Percentiles rank a stretch among this genome's conserved stretches.
Conservation (phyloP, 305 asterid genomes). For the Rubia tinctorum region DNA sequence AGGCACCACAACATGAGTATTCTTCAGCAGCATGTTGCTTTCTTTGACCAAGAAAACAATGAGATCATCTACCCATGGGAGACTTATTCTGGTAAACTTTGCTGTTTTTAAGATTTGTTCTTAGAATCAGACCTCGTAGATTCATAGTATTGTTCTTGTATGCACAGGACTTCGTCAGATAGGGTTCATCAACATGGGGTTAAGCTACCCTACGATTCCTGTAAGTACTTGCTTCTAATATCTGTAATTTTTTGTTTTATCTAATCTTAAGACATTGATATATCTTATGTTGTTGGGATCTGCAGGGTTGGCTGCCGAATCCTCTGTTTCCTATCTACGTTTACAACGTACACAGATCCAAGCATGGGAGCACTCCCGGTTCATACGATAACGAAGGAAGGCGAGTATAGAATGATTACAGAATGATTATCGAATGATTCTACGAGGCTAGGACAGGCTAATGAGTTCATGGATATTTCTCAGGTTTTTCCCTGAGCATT, state of each 20-base stretch:
- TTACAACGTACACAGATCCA: conserved; percentile 60
- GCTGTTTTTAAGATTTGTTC: neutral
- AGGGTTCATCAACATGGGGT: conserved; percentile 53
- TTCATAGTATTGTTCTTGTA: neutral
- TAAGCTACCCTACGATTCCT: conserved; percentile 69
- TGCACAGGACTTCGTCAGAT: conserved; percentile 51
- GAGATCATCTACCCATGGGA: conserved; percentile 94
- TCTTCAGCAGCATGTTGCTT: conserved; percentile 86
- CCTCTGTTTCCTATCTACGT: conserved; percentile 68
- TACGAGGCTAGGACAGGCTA: neutral
- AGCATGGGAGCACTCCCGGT: conserved; percentile 74
- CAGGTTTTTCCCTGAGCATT: conserved; percentile 56
- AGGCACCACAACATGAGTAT: conserved; percentile 59
- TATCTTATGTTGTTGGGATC: neutral
- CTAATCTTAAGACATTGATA: too few species aligned
- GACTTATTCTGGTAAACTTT: conserved; percentile 58
- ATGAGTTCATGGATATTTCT: neutral
- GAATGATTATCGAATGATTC: too few species aligned
- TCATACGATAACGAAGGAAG: conserved; percentile 75
- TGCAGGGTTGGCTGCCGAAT: conserved; percentile 70
- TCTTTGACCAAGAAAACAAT: conserved; percentile 73
- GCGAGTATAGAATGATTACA: conserved; percentile 27
- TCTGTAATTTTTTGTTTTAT: too few species aligned
- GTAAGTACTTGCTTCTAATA: conserved; percentile 32
- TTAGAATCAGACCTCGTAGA: neutral